A percentile compares a stretch with the other conserved stretches of the same genome.
Conservation (phyloP, 2,329 filamentous ascomycete species). For the Graphilbum sp. region DNA sequence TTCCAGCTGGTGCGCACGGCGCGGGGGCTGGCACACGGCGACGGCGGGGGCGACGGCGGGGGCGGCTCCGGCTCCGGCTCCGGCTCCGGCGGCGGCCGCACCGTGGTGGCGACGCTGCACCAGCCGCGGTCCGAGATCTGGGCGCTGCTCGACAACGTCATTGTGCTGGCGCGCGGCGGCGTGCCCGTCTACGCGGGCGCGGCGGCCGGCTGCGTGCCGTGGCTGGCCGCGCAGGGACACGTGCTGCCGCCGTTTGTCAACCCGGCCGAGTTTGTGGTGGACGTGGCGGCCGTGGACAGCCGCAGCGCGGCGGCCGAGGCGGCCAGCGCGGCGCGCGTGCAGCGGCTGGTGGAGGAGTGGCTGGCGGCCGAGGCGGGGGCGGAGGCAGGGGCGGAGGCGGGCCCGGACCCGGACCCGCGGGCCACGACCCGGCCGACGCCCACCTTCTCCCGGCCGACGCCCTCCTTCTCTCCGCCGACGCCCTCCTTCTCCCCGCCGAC, state of each 20-base stretch:
- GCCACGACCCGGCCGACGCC: slow-evolving; percentile 2
- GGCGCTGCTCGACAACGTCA: slow-evolving; percentile 56
- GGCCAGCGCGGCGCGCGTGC: slow-evolving; percentile 40
- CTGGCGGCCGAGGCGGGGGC: slow-evolving; percentile 40
- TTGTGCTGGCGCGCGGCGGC: slow-evolving; percentile 47
- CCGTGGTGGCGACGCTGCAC: slow-evolving; percentile 59
- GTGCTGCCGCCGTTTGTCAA: slow-evolving; percentile 57
- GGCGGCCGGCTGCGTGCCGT: slow-evolving; percentile 35
- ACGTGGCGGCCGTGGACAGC: slow-evolving; percentile 59
- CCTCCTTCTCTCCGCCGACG: no score
- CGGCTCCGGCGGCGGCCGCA: slow-evolving; percentile 44
- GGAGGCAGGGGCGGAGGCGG: slow-evolving; percentile 47
- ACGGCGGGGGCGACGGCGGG: no score
- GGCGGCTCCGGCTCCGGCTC: no score
- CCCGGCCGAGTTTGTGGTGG: slow-evolving; percentile 61
- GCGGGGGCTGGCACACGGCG: slow-evolving; percentile 52
- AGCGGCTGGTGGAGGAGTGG: slow-evolving; percentile 47
- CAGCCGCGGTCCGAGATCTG: slow-evolving; percentile 68
- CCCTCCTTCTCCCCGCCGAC: no score
- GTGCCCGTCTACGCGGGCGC: slow-evolving; percentile 52
- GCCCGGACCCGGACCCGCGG: slow-evolving; percentile 11
- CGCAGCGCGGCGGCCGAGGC: slow-evolving; percentile 49
- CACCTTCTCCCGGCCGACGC: no score
- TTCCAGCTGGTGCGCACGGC: slow-evolving; percentile 57
- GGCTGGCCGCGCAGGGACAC: slow-evolving; percentile 46